phyloP scores from a whole-genome alignment of 2,329 filamentous ascomycete genomes.

The Penicillium sp. region DNA sequence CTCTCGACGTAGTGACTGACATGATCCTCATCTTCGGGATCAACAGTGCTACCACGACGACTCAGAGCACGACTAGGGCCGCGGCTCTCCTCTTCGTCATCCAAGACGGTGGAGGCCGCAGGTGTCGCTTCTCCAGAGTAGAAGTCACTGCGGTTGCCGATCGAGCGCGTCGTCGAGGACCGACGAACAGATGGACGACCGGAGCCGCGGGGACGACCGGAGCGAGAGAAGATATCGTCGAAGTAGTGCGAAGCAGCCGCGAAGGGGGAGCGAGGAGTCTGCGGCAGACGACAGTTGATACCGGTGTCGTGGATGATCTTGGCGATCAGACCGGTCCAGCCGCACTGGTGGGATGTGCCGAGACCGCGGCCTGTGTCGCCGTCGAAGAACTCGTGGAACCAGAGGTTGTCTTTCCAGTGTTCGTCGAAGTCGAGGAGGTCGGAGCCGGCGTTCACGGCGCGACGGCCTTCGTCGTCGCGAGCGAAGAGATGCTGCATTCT shows the following conservation, averaged over 20 bases:
- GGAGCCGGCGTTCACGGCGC: conserved; percentile 83
- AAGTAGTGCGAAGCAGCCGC: conserved; percentile 90
- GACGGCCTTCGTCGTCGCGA: conserved; percentile 77
- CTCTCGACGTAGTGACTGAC: conserved; percentile 80
- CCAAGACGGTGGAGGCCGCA: conserved; percentile 32
- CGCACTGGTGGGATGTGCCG: conserved; percentile 90
- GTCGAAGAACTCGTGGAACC: conserved; percentile 98
- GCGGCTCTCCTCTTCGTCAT: conserved; percentile 37
- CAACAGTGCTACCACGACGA: conserved; percentile 40
- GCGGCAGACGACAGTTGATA: conserved; percentile 84
- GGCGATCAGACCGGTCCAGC: conserved; percentile 93
- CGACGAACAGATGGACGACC: conserved; percentile 65
- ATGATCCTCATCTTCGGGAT: conserved; percentile 61
- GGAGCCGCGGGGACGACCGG: conserved; percentile 43
- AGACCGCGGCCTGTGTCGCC: conserved; percentile 86
- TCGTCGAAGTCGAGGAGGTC: conserved; percentile 88
- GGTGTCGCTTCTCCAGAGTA: conserved; percentile 43
- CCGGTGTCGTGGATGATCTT: conserved; percentile 98
- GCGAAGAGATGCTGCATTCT: conserved; percentile 89
- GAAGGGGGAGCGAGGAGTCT: conserved; percentile 86
- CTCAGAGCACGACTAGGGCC: conserved; percentile 28
- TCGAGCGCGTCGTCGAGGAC: conserved; percentile 79
- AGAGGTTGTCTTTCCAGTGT: conserved; percentile 89
- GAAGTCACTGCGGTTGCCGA: conserved; percentile 82
- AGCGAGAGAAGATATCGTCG: conserved; percentile 78